Evolutionary conservation across 1,284 basidiomycete species (phyloP).

Genomic region (Termitomyces sp.): DNA sequence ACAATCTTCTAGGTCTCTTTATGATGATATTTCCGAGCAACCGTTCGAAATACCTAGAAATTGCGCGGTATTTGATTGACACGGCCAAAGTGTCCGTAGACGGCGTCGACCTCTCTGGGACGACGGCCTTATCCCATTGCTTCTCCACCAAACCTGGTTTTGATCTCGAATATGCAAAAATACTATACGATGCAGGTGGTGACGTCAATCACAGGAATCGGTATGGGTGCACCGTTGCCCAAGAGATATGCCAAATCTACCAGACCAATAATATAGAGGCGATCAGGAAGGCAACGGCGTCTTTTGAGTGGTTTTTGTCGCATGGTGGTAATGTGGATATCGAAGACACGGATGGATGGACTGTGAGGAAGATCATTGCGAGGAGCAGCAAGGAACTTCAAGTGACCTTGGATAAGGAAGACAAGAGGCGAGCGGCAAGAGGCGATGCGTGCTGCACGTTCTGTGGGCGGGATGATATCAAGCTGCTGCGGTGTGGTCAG

Average conservation of each 20-base stretch:
- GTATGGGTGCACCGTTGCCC: conserved; percentile 34
- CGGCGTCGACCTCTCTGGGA: conserved; percentile 34
- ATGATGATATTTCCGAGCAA: conserved; percentile 21
- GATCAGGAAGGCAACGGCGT: conserved; percentile 21
- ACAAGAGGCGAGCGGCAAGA: conserved; percentile 24
- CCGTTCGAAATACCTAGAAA: conserved; percentile 22
- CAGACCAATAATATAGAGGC: conserved; percentile 18
- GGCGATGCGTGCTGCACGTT: conserved; percentile 27
- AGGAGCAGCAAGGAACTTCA: conserved; percentile 12
- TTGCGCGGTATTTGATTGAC: conserved; percentile 31
- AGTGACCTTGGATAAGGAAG: conserved; percentile 26
- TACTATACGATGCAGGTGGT: conserved; percentile 35
- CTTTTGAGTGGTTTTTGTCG: conserved; percentile 33
- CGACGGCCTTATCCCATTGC: conserved; percentile 34
- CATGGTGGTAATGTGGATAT: conserved; percentile 42
- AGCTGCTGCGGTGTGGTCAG: conserved; percentile 24
- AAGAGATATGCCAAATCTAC: conserved; percentile 33
- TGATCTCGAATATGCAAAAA: conserved; percentile 37
- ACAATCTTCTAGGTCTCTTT: conserved; percentile 30
- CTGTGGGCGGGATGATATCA: conserved; percentile 28
- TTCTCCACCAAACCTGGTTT: conserved; percentile 37
- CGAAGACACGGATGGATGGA: conserved; percentile 33
- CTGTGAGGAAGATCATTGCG: conserved; percentile 17
- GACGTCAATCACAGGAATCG: conserved; percentile 36
- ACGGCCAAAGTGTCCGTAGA: conserved; percentile 33